Percentiles rank a stretch among this genome's conserved stretches.
These are phyloP conservation scores for Brettanomyces naardenensis DNA, from an alignment of 805 yeast species.

Conservation along the genomic window DNA sequence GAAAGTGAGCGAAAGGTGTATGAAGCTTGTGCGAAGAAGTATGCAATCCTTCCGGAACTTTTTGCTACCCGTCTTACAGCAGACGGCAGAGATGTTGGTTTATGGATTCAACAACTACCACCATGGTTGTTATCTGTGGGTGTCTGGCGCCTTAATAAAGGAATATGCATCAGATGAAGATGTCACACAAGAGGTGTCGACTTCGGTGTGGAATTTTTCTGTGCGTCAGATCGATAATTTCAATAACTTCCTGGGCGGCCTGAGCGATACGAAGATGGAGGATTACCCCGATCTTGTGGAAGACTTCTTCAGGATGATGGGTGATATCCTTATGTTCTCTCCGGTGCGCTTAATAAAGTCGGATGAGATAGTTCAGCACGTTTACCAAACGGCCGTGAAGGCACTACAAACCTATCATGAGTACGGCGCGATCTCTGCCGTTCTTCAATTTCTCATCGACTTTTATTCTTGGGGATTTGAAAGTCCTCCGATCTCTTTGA, in stretches of 20 bases:
- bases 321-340: slow-evolving; percentile 69
- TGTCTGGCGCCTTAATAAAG: slow-evolving; percentile 71
- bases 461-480: slow-evolving; percentile 78
- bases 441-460: slow-evolving; percentile 75
- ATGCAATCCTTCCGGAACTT: slow-evolving; percentile 55
- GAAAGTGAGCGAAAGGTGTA: slow-evolving; percentile 64
- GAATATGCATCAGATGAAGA: slow-evolving; percentile 54
- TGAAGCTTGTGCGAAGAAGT: slow-evolving; percentile 59
- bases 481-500: slow-evolving; percentile 69
- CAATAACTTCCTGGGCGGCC: slow-evolving; percentile 18
- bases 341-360: slow-evolving; percentile 45
- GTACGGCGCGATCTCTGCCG: slow-evolving; percentile 60
- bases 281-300: slow-evolving; percentile 66
- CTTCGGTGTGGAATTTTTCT: slow-evolving; percentile 68
- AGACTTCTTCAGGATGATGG: slow-evolving; percentile 77
- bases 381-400: slow-evolving; percentile 52
- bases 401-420: slow-evolving; percentile 50
- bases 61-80: slow-evolving; percentile 50
- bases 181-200: slow-evolving; percentile 34
- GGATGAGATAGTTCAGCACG: slow-evolving; percentile 39
- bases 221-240: slow-evolving; percentile 56
- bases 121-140: slow-evolving; percentile 84
- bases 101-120: slow-evolving; percentile 63
- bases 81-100: slow-evolving; percentile 58
- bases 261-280: slow-evolving; percentile 15